Base-by-base conservation (phyloP, 805 yeast species). In the Ogataea minuta region DNA sequence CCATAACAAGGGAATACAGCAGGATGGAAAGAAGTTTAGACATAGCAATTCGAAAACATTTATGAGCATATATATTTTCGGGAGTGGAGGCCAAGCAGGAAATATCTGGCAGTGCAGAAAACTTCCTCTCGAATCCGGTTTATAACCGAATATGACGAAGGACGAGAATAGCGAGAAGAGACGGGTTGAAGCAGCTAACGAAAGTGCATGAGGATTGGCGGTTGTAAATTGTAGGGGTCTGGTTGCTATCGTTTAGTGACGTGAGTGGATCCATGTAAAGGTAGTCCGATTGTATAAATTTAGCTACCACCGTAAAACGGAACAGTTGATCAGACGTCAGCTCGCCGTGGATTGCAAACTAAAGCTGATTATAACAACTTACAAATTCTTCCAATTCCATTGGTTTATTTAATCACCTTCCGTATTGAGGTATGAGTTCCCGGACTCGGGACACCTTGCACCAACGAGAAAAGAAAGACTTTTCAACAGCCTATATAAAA, bases 1-100 rank as follows among this genome's bases (percentile, higher is more conserved):
- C 56, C 56, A 51, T 54, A n/a, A 41, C 49, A 11, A 46, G n/a
- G 7, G 56, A 45, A 31, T 49, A 52, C 3, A 50, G 23, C 12
- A 45, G 13, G 12, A 54, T 47, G 2, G 53, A 28, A 4, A 41
- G 16, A 8, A 54, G 28, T 19, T 36, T 44, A 6, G 54, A 41
- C 54, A 52, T 52, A 2, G 8, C 4, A 13, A 19, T 4, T 4
- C 11, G 8, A n/a, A n/a, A 17, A 19, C 24, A 20, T 37, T 4
- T 14, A 11, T 25, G 12, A 25, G 9, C 28, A 6, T 6, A 6
- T 11, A 6, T 13, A 6, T 13, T 6, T n/a, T 5, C 8, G 21
- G 21, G 8, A 19, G 21, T 19, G 21, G 21, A 8, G 21, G 8
- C 21, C 8, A 19, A 8, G 21, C 21, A 19, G 12, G 9, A 12